Percentiles rank a stretch among this genome's conserved stretches.
Evolutionary conservation across 2,329 filamentous ascomycete species (phyloP).

Genomic region (Septoria petroselini): DNA sequence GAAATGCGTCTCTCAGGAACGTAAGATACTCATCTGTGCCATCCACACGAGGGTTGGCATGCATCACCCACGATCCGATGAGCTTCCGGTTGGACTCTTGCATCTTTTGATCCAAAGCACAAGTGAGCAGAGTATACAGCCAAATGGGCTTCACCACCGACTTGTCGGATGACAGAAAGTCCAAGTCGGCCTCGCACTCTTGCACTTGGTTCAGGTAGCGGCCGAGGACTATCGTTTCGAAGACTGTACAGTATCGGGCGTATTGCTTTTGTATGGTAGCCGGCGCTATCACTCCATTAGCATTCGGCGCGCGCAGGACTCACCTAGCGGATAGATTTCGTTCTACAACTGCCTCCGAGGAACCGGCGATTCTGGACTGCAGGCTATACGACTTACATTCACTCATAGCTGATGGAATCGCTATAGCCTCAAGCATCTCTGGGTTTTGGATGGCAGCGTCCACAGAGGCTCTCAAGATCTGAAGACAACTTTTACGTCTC

Average conservation of each 20-base stretch:
- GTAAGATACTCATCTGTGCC: constrained; percentile 31
- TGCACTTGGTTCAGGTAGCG: constrained; percentile 51
- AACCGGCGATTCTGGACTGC: background rate
- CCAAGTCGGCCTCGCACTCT: constrained; percentile 46
- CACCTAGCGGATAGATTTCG: constrained; percentile 14
- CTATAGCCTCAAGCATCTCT: constrained; percentile 1
- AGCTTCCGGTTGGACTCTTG: constrained; percentile 49
- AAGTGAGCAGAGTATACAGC: constrained; percentile 44
- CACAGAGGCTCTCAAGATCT: constrained; percentile 45
- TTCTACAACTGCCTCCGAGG: background rate
- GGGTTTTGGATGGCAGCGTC: constrained; percentile 28
- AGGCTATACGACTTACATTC: constrained; percentile 6
- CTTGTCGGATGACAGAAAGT: constrained; percentile 37
- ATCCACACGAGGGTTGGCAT: constrained; percentile 28
- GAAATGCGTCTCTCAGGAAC: constrained; percentile 43
- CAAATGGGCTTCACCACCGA: constrained; percentile 42
- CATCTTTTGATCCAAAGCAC: constrained; percentile 42
- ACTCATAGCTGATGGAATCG: background rate
- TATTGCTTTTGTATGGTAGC: constrained; percentile 37
- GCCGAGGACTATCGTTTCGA: constrained; percentile 49
- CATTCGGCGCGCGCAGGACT: constrained; percentile 12
- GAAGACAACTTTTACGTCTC: constrained; percentile 47
- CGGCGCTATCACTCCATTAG: constrained; percentile 12
- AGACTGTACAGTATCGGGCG: constrained; percentile 45
- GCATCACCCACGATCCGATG: constrained; percentile 47